Base-by-base conservation (phyloP, 1,284 basidiomycete genomes). In the Vanrija sp. region DNA sequence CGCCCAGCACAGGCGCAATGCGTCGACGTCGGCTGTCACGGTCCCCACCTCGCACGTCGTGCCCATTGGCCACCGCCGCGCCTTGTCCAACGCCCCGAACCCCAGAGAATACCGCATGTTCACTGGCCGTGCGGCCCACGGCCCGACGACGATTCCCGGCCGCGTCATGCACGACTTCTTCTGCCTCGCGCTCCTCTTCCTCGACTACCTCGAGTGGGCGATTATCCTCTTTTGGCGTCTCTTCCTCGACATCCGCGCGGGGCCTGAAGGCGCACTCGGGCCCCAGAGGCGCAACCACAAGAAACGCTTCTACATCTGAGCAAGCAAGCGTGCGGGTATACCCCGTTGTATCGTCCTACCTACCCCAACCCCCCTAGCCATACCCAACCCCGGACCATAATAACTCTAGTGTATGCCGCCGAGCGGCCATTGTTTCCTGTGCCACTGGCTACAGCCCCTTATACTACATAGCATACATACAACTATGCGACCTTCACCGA, bases 151-250 rank as follows among this genome's bases (percentile, higher is more conserved):
- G 12, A 60, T 68, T 9, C 63, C 65, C 10, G 67, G 56, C 3
- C 57, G 58, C 37, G 25, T 67, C 20, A 57, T 64, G 27, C 63
- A 68, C 52, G 67, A 68, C 49, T 18, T 64, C 6, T 53, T 68
- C 47, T 65, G 64, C 41, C 53, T 60, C 44, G 12, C 62, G n/a
- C 56, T 60, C 22, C 56, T 68, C 18, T 45, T 58, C 20, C 43
- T 64, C 45, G 62, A 68, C 42, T 65, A 61, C 49, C 22, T 63
- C 25, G 67, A 68, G 49, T 66, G 63, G 62, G 31, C 49, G 6
- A 47, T 66, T 16, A 62, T 68, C 47, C 53, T 68, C 15, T 35
- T 56, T n/a, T 65, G 62, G 38, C 60, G 62, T 19, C 54, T 68
- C 20, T 44, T 52, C 45, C 20, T 64, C n/a, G 67, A 68, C 44